Conservation (phyloP, 1,139 yeast genomes). For the Suhomyces chickasaworum region DNA sequence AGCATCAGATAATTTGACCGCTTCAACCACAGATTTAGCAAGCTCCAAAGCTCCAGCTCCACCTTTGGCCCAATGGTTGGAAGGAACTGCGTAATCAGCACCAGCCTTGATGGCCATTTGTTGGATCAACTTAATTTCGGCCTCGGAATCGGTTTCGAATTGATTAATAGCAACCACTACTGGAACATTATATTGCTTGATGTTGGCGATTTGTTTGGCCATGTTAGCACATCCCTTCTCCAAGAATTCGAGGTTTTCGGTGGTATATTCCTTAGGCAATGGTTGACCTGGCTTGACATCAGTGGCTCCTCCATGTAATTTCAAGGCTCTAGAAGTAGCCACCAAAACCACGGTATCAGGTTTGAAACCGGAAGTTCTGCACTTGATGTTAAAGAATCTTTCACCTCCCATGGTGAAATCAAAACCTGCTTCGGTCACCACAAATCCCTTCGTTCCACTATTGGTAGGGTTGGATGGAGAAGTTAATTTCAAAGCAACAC, state of each 20-base stretch:
- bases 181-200: slow-evolving; percentile 70
- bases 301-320: slow-evolving; percentile 82
- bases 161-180: slow-evolving; percentile 81
- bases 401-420: slow-evolving; percentile 92
- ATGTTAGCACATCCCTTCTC: slow-evolving; percentile 68
- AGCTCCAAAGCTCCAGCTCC: slow-evolving; percentile 72
- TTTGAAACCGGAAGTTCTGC: slow-evolving; percentile 70
- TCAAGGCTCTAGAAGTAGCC: slow-evolving; percentile 78
- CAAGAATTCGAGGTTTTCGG: slow-evolving; percentile 67
- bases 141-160: slow-evolving; percentile 69
- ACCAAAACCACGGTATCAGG: slow-evolving; percentile 79
- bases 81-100: slow-evolving; percentile 71
- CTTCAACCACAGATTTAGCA: slow-evolving; percentile 69
- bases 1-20: slow-evolving; percentile 42
- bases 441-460: slow-evolving; percentile 57
- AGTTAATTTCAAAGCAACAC: slow-evolving; percentile 87
- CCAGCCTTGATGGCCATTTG: slow-evolving; percentile 70
- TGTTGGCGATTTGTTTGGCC: slow-evolving; percentile 74
- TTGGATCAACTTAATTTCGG: slow-evolving; percentile 65
- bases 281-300: slow-evolving; percentile 82
- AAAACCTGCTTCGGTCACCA: slow-evolving; percentile 83
- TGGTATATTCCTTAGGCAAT: slow-evolving; percentile 64
- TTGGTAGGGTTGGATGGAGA: slow-evolving; percentile 49
- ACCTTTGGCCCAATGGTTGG: slow-evolving; percentile 83
- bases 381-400: slow-evolving; percentile 77